Evolutionary conservation across 495 filamentous ascomycete genomes (phyloP).

Genomic region (Aeminium ludgeri): DNA sequence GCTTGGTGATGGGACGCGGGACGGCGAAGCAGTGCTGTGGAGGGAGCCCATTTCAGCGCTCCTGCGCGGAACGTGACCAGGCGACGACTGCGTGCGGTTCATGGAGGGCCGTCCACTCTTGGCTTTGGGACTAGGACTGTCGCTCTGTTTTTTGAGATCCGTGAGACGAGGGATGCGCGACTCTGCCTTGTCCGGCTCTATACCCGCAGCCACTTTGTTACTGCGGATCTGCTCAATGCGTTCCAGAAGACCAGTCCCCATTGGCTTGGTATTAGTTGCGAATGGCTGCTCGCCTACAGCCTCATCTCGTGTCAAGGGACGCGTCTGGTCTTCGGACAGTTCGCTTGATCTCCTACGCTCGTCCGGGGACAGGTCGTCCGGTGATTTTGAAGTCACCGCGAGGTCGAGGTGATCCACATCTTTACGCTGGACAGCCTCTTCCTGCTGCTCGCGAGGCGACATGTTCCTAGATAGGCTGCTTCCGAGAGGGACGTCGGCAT

Average conservation of each 20-base stretch:
- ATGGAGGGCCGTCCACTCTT: background rate
- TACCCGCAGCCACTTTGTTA: background rate
- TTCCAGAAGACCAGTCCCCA: conserved; percentile 13
- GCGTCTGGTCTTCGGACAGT: background rate
- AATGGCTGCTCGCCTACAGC: conserved; percentile 5
- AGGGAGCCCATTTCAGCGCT: conserved; percentile 4
- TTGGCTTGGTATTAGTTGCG: conserved; percentile 9
- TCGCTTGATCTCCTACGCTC: background rate
- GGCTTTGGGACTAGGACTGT: conserved; percentile 3
- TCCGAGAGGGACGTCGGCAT: background rate
- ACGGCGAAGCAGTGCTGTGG: conserved; percentile 4
- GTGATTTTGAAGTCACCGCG: conserved; percentile 34
- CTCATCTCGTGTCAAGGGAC: conserved; percentile 1
- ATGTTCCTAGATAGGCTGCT: conserved; percentile 2
- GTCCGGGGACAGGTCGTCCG: conserved; percentile 1
- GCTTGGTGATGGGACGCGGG: background rate
- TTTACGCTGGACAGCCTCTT: conserved; percentile 25
- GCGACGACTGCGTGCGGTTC: conserved; percentile 55
- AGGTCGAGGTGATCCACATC: conserved; percentile 56
- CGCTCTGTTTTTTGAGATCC: conserved; percentile 26
- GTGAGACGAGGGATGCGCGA: conserved; percentile 21
- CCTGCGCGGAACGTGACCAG: conserved; percentile 24
- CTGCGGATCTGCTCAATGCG: conserved; percentile 17
- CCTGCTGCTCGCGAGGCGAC: conserved; percentile 22
- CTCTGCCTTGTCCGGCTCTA: background rate